A percentile compares a stretch with the other conserved stretches of the same genome.
Conservation (phyloP, 1,284 basidiomycete genomes). For the Cronartium quercuum region DNA sequence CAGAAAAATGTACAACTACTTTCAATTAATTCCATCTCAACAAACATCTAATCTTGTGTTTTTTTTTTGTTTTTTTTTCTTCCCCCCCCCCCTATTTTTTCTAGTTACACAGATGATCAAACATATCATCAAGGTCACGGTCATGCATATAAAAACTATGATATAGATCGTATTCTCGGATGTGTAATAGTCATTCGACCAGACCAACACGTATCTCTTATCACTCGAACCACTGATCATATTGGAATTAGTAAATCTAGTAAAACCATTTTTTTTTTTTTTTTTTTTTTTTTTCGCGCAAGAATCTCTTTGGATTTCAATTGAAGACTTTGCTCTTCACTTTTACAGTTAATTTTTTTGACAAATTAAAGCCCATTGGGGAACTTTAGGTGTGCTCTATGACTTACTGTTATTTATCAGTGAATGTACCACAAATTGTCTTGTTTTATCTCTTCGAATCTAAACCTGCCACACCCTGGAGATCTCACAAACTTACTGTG, state of each 20-base stretch:
- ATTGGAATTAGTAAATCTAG: conserved; percentile 39
- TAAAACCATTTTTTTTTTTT: background rate
- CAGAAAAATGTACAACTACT: conserved; percentile 13
- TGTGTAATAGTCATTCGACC: conserved; percentile 49
- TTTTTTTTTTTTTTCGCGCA: background rate
- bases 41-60: too few relatives aligned
- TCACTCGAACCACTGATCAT: conserved; percentile 41
- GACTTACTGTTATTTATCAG: too few relatives aligned
- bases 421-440: too few relatives aligned
- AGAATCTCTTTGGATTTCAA: too few relatives aligned
- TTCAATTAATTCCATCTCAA: background rate
- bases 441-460: too few relatives aligned
- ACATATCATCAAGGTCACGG: conserved; percentile 48
- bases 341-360: too few relatives aligned
- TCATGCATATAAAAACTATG: conserved; percentile 49
- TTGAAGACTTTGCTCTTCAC: too few relatives aligned
- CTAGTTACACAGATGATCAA: conserved; percentile 47
- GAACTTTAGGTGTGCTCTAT: too few relatives aligned
- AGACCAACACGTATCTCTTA: conserved; percentile 47
- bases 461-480: too few relatives aligned
- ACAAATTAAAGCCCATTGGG: too few relatives aligned
- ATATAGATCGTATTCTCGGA: conserved; percentile 47
- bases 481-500: too few relatives aligned
- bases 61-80: background rate
- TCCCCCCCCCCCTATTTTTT: conserved; percentile 39